Base-by-base conservation (phyloP, 2,329 filamentous ascomycete genomes). In the Penicillium sp. region DNA sequence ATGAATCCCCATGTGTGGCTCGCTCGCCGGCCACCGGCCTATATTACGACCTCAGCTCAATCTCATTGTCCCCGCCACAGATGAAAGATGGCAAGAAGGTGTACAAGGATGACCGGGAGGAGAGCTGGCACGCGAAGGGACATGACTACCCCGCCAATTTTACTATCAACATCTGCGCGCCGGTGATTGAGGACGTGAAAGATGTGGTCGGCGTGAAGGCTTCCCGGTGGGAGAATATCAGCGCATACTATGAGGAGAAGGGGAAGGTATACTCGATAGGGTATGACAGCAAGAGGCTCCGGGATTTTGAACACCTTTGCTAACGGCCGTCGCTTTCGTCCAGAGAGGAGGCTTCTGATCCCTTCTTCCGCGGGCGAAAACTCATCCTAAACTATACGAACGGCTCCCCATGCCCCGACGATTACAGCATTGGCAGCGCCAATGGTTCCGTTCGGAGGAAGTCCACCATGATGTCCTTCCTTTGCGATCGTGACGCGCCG, bases 391-490 rank as follows among this genome's bases (percentile, higher is more conserved):
- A 88, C 58, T 91, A 91, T 63, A 82, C 77, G 0, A 78, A 81
- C 53, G 87, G 87, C 27, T 91, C 87, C 0, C 85, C 84, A 0
- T 91, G 87, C 58, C 56, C 63, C 14, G 56, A 53, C 30, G 58
- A 63, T 25, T 48, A 46, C 35, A 48, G 58, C 8, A 53, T 47
- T 16, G 54, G 58, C 29, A 50, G 50, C 17, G 48, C 57, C 13
- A 55, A 51, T 36, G 23, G 27, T n/a, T 48, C 51, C 2, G 28
- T 40, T 23, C 59, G 57, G 21, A 63, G 47, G 47, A 93, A 91
- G 63, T 94, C 87, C 2, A 85, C 90, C 9, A 83, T 90, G 43
- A 88, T 98, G 66, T 93, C 89, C 16, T 91, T 97, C 63, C 83
- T 93, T 51, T 98, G 93, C 73, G 90, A 96, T 62, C 81, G 80